Base-by-base conservation (phyloP, 495 filamentous ascomycete species). In the Chaetomium tenue region DNA sequence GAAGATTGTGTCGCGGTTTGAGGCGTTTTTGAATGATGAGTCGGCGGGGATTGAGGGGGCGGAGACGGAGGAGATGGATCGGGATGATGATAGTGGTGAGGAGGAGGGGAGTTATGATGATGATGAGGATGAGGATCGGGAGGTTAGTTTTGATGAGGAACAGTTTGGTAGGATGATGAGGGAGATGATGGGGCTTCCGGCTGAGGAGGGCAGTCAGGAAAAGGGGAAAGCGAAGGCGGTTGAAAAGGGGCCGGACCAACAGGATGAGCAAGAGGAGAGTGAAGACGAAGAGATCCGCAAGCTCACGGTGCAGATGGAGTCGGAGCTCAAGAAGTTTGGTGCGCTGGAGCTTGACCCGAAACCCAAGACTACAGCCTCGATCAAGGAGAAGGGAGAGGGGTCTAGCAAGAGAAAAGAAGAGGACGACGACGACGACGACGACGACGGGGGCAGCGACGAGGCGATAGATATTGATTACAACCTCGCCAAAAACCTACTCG, bases 21-120 rank as follows among this genome's bases (percentile, higher is more conserved):
- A 97, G 72, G 82, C 89, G n/a, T 97, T 98, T 66, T 72, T 98
- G 60, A 92, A 97, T 64, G 91, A 97, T 70, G 91, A 95, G 23
- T 79, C 79, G 12, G 92, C 91, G 0, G 92, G 88, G 2, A 70
- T 86, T 20, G 92, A 93, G 13, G 93, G 91, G 8, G 92, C 87
- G 0, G 88, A 92, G 63, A 68, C 89, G 37, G 89, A 91, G 68
- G 88, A 91, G 58, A 89, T 88, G 79, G 89, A 88, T 30, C 82
- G 86, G 23, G 80, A 86, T 42, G 81, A 85, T 42, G 81, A 85
- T 13, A 80, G 82, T 4, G 68, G 76, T 13, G 79, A 76, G 12
- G 74, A 77, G 6, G 74, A 76, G 11, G 39, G 40, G 7, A 76
- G 72, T 3, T 76, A 78, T 7, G 73, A 76, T 3, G 77, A 78